Evolutionary conservation across 768 basidiomycete genomes (phyloP), one percentile per base, ranked within the genome.

Genomic region (Leucosporidium yakuticum): DNA sequence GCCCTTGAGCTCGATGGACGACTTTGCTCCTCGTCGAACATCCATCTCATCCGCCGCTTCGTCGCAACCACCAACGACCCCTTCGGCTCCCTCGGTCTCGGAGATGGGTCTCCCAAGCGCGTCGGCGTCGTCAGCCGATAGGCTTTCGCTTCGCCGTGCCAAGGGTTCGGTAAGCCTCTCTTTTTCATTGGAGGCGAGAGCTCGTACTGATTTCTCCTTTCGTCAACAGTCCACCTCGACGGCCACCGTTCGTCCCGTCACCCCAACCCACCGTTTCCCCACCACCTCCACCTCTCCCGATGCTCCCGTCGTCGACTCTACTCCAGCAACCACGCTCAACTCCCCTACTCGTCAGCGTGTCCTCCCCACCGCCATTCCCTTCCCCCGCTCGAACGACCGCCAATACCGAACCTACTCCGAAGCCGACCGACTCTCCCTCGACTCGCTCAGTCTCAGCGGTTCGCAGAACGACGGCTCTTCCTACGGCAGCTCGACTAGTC

Each of bases 1-100:
- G 11, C 68, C 68, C 3, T 49, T 69, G 20, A 32, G 34, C 60
- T 5, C 29, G 59, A 51, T 23, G 57, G 54, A 29, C 50, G 39
- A 31, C 49, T 25, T 61, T 32, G 27, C 34, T 36, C 15, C 17
- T n/a, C 62, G 49, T n/a, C 50, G 62, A 62, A 8, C 57, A 32
- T 25, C 60, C 60, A 47, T 47, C n/a, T 48, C 47, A n/a, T 49
- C 60, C 20, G 23, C 32, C 60, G 59, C 32, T 20, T 32, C 48
- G 11, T 32, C 48, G 32, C 48, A 32, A 21, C 32, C 49, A 32
- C 14, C 32, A 5, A 23, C 50, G 50, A 31, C 12, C 8, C 17
- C 49, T 32, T 14, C 20, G 25, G 12, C 54, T 27, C 27, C 17
- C 6, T 27, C 17, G 27, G 31, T 19, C 54, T 11, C 19, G 34